Percentiles rank a stretch among this genome's conserved stretches.
These are phyloP conservation scores for Eucalyptus brandiana DNA, from an alignment of 345 rosid species.

Conservation along the genomic window DNA sequence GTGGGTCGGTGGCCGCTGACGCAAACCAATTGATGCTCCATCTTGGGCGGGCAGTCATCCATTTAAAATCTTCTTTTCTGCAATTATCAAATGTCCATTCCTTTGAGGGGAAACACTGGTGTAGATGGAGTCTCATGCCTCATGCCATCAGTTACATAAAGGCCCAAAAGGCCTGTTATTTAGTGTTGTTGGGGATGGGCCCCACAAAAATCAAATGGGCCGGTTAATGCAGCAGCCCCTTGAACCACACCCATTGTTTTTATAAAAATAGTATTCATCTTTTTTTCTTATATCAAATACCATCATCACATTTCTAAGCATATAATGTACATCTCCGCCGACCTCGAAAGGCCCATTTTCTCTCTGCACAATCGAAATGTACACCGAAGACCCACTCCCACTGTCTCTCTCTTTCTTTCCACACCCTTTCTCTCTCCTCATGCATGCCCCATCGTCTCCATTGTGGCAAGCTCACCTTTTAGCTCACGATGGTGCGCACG, in stretches of 20 bases:
- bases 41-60: neutral
- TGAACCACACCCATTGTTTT: neutral
- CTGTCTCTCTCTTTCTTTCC: neutral
- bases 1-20: neutral
- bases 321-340: neutral
- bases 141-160: neutral
- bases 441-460: neutral
- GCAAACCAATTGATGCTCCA: neutral
- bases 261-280: neutral
- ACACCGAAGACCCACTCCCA: neutral
- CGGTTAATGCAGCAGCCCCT: neutral
- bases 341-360: neutral
- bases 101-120: neutral
- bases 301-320: neutral
- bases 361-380: neutral
- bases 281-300: neutral
- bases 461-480: neutral
- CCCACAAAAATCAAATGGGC: neutral
- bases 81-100: neutral
- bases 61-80: neutral
- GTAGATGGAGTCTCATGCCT: neutral
- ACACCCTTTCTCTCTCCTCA: neutral
- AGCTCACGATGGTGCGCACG: neutral
- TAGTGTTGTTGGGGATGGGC: neutral
- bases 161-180: neutral